Base-by-base conservation (phyloP, 2,329 filamentous ascomycete species). In the Diplodia seriata region DNA sequence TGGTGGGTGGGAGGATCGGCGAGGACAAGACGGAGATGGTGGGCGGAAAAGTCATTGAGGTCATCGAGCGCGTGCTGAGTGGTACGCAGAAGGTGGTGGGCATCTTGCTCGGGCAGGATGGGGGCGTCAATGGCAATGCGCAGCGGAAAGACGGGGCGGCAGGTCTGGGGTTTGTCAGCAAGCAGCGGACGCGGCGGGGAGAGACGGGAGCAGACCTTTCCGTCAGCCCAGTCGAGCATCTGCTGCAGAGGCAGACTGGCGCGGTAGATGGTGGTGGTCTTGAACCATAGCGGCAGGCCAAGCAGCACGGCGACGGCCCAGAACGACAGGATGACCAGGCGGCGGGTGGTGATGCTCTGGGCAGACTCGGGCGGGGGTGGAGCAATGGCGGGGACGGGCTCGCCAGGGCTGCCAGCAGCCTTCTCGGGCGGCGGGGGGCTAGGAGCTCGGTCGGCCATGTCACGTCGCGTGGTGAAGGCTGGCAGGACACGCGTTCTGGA, bases 231-330 rank as follows among this genome's bases (percentile, higher is more conserved):
- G 70, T 91, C 87, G 72, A 91, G 87, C 95, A 99, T 99, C 66
- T 89, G 86, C 75, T 91, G 86, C 72, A 97, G 79, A 5, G 95
- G 95, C 72, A 99, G 82, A 54, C 89, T 86, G 14, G 94, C 94
- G 67, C 95, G 88, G 78, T 97, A 94, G 67, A 98, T 97, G 0
- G 91, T 91, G 4, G 95, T 99, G 0, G 95, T 98, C 78, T 89
- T 89, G 89, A 93, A 96, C 95, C 95, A 99, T 86, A 97, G 90
- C 68, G 95, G 95, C 71, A 99, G 79, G 2, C 95, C 95, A 6
- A 99, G 81, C 36, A 90, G 86, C 7, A 97, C 77, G 7, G 97
- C 92, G 47, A 98, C 88, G 5, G 89, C 83, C 95, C 95, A 99
- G 79, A 97, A 98, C 9, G 94, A 94, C 70, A 91, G 78, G 70